Evolutionary conservation across 2,329 filamentous ascomycete species (phyloP), one percentile per base, ranked within the genome.

Genomic region (Cladophialophora bantiana): DNA sequence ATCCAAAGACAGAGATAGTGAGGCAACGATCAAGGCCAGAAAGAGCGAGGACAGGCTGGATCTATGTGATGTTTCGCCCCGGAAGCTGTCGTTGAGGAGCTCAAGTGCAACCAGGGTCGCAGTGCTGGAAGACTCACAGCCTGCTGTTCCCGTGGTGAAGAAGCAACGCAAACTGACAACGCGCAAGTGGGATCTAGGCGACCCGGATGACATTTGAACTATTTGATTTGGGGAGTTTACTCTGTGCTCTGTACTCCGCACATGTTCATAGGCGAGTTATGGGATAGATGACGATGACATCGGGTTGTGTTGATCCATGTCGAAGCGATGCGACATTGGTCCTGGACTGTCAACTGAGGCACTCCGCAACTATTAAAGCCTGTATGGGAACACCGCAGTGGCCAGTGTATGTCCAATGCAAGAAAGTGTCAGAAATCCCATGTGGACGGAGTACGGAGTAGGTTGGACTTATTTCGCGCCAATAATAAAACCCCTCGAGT

Each of bases 151-250:
- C 2, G 73, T 75, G 2, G 76, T 73, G 31, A 82, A 80, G 74
- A 80, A 79, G 60, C 74, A 73, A 36, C 77, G 79, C 56, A 83
- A 81, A 69, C 75, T 83, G 73, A 80, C 80, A 7, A 78, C 81
- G 1, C 73, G 82, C 59, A 83, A 82, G 71, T 81, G 80, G 76
- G 82, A 83, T 72, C 69, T 83, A 59, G 81, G 76, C 4, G 79
- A 80, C 1, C 80, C 81, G 65, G 77, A 78, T 54, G 76, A 80
- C 57, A 72, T 77, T 56, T 74, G 68, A 70, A 38, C 15, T 20
- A 15, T 12, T 20, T 55, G 12, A 38, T 42, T 10, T 7, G 18
- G 4, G 45, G 10, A 31, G 45, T 10, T 4, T 26, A 26, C 26
- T 26, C 26, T 26, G 26, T 26, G 3, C 26, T 26, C 26, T 26